Base-by-base conservation (phyloP, 352 stramenopile genomes). In the Pythium rishiriense region DNA sequence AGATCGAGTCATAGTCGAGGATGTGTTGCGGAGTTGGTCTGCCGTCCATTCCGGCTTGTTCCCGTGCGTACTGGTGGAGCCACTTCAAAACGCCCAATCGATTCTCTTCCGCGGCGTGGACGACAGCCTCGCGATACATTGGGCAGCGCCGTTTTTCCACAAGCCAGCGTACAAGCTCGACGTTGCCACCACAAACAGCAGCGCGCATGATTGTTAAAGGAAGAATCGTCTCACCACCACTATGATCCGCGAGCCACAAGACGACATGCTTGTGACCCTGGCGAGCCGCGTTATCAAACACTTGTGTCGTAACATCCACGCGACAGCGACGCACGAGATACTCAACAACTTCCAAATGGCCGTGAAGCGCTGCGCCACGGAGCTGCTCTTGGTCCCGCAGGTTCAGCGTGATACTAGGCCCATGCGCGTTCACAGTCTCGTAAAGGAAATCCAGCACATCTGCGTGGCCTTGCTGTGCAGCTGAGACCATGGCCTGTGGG, bases 211-310 rank as follows among this genome's bases (percentile, higher is more conserved):
- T 54, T 10, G 47, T 54, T n/a, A 24, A 24, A 8, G 47, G 47
- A 4, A 54, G 24, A 54, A 48, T 26, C 15, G 21, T 26, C 4
- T 48, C 42, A n/a, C 19, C 7, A 1, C 17, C 25, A 21, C 25
- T 19, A 15, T 25, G 47, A 10, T 31, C 25, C 2, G 28, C 47
- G 2, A 54, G 17, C 47, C 47, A 54, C 15, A 39, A 3, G 2
- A 54, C 47, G 3, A 54, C 24, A 3, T 31, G 10, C 24, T 28
- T 31, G 28, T 54, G 47, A 12, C 47, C 24, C 17, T 37, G 47
- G 47, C 47, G 24, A 28, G 47, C 47, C 3, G 47, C 47, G 15
- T 54, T 54, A 15, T 54, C 47, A 25, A 54, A 54, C 24, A 54
- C 47, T 37, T 54, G 47, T 12, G 47, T 12, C 2, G 47, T 54